A percentile compares a stretch with the other conserved stretches of the same genome.
These are phyloP conservation scores for Ophiostoma piceae DNA, from an alignment of 2,329 filamentous ascomycete species.

Conservation along the genomic window DNA sequence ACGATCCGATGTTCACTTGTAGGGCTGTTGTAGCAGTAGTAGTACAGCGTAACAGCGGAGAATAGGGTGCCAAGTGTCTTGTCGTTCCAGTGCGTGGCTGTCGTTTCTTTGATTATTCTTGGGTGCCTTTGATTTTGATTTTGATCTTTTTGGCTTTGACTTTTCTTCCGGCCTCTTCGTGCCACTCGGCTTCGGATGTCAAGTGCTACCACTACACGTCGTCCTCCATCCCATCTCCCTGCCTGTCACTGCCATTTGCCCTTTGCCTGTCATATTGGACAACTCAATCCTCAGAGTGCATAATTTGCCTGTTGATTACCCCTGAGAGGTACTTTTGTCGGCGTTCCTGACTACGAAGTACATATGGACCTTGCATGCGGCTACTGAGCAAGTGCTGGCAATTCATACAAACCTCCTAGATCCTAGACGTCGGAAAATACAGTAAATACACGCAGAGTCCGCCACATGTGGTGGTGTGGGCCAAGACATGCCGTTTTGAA, in stretches of 20 bases:
- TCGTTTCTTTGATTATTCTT: background rate
- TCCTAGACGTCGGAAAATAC: background rate
- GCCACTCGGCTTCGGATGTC: background rate
- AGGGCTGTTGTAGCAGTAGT: background rate
- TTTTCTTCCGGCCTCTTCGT: background rate
- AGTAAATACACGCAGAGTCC: background rate
- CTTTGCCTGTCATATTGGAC: background rate
- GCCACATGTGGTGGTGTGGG: slow-evolving; percentile 7
- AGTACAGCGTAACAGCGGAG: background rate
- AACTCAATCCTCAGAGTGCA: background rate
- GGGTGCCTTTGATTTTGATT: background rate
- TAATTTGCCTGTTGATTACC: background rate
- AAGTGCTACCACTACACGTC: background rate
- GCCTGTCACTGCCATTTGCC: background rate
- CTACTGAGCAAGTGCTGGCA: background rate
- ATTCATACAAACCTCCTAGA: background rate
- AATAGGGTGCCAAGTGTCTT: background rate
- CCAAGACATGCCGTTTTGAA: slow-evolving; percentile 1
- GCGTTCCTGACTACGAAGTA: background rate
- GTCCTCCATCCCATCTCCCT: background rate
- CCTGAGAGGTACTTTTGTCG: slow-evolving; percentile 10
- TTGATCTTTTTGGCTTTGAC: background rate
- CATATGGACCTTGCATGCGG: slow-evolving; percentile 2
- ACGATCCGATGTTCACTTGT: background rate
- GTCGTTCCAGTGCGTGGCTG: background rate